Base-by-base conservation (phyloP, 164 flowering plant species). In the Vitis rupestris region DNA sequence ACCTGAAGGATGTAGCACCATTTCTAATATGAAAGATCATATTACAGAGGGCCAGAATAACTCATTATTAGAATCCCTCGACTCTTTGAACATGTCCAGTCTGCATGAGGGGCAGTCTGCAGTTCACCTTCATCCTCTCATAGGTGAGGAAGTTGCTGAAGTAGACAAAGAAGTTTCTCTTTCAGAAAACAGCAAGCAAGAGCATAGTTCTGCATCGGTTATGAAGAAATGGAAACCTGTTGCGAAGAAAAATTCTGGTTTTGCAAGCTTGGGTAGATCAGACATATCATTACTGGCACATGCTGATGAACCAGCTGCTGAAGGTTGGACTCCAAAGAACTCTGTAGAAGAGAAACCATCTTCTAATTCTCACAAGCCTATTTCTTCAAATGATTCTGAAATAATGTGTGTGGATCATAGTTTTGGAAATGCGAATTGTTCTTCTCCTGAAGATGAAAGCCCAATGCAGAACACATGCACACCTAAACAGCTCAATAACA, bases 161-260 rank as follows among this genome's bases (percentile, higher is more conserved):
- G 57, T 13, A 52, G 80, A 74, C 13, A 75, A 67, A 57, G 83
- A 70, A 59, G 51, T 23, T 73, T 51, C 76, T 65, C 30, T 49
- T 69, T 59, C 69, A 8, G 79, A 78, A 47, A 31, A 9, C 66
- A 59, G 75, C 61, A 78, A 67, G 68, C 81, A 76, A 64, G 83
- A 73, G 64, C 63, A 59, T 48, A 63, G 44, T 75, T 76, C 78
- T 74, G 76, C 80, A 59, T 73, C 82, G 17, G 14, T 64, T 56
- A n/a, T 66, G 67, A 81, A 79, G 77, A 88, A 80, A 76, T 77
- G 85, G 90, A 70, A 84, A 16, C 86, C 92, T 68, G 75, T 81
- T 74, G 82, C 72, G 51, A 61, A 61, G 59, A 79, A 82, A 59
- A 80, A 77, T 79, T 64, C 73, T 61, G 81, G 56, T 9, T 60